These are phyloP conservation scores for Cutaneotrichosporon sp. DNA, from an alignment of 1,284 basidiomycete species.

Conservation along the genomic window DNA sequence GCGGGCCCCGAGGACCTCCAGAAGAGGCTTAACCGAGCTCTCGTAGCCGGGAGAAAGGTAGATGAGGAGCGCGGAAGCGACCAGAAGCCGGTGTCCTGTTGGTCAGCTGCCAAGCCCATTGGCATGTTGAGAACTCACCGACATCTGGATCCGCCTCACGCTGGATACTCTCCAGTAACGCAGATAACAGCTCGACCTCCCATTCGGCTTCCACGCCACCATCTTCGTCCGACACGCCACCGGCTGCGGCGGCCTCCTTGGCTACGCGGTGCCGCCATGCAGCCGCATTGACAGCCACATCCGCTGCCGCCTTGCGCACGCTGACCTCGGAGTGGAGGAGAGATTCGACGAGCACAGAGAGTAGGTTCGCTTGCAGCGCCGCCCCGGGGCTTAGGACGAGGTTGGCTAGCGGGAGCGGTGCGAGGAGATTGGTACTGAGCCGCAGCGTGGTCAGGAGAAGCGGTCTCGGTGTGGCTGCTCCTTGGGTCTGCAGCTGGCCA, in stretches of 20 bases:
- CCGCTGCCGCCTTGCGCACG: slow-evolving; percentile 73
- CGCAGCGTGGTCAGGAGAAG: slow-evolving; percentile 66
- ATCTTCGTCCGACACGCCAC: slow-evolving; percentile 35
- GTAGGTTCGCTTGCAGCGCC: slow-evolving; percentile 44
- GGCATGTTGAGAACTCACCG: no score
- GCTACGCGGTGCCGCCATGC: slow-evolving; percentile 58
- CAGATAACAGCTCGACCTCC: slow-evolving; percentile 75
- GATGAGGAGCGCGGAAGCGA: slow-evolving; percentile 66
- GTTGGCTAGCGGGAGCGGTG: slow-evolving; percentile 55
- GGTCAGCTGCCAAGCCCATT: no score
- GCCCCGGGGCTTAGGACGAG: slow-evolving; percentile 53
- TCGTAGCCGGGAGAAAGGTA: slow-evolving; percentile 57
- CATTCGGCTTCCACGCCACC: slow-evolving; percentile 63
- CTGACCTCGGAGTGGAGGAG: slow-evolving; percentile 63
- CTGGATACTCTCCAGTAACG: slow-evolving; percentile 66
- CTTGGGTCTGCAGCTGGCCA: slow-evolving; percentile 14
- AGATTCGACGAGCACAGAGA: slow-evolving; percentile 59
- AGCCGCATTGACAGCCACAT: slow-evolving; percentile 70
- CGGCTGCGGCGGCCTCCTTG: slow-evolving; percentile 44
- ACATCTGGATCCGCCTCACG: slow-evolving; percentile 71
- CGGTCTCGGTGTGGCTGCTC: slow-evolving; percentile 38
- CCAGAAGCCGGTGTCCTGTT: slow-evolving; percentile 70
- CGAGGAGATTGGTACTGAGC: slow-evolving; percentile 68
- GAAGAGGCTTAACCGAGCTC: slow-evolving; percentile 59
- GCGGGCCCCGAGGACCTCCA: slow-evolving; percentile 66